Conservation (phyloP, 306 rosid genomes). For the Lathyrus oleraceus region DNA sequence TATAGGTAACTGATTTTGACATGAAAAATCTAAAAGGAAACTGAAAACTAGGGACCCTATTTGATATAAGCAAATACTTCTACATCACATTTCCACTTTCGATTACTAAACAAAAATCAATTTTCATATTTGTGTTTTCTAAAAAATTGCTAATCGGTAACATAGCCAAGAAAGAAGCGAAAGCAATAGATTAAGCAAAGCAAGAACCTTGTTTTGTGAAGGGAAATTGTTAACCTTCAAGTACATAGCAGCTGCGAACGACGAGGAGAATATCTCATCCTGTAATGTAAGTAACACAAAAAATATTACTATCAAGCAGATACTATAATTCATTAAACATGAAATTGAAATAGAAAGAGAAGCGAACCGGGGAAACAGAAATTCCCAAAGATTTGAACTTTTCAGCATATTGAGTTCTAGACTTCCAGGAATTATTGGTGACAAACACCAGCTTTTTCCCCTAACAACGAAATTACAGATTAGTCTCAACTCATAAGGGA, state of each 20-base stretch:
- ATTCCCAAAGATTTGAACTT: constrained; percentile 87
- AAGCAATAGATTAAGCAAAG: neutral
- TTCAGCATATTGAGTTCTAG: constrained; percentile 62
- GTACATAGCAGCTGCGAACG: constrained; percentile 95
- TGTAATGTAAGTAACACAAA: constrained; percentile 25
- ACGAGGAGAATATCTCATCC: constrained; percentile 94
- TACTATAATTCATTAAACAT: neutral
- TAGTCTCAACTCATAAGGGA: neutral
- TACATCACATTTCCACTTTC: neutral
- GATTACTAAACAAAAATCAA: neutral
- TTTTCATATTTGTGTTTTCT: neutral
- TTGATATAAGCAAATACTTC: neutral
- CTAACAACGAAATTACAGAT: constrained; percentile 30
- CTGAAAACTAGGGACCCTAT: neutral
- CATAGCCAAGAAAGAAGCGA: neutral
- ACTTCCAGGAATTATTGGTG: constrained; percentile 77
- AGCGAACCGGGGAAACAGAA: constrained; percentile 47
- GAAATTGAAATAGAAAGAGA: neutral
- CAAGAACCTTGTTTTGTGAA: constrained; percentile 67
- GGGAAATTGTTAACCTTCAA: constrained; percentile 76
- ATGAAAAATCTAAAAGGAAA: neutral
- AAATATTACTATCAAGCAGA: neutral
- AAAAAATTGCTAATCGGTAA: neutral
- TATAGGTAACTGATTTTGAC: neutral
- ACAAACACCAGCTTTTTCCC: constrained; percentile 88